Evolutionary conservation across 2,329 filamentous ascomycete genomes (phyloP).

Genomic region (Ceratocystis huliohia): DNA sequence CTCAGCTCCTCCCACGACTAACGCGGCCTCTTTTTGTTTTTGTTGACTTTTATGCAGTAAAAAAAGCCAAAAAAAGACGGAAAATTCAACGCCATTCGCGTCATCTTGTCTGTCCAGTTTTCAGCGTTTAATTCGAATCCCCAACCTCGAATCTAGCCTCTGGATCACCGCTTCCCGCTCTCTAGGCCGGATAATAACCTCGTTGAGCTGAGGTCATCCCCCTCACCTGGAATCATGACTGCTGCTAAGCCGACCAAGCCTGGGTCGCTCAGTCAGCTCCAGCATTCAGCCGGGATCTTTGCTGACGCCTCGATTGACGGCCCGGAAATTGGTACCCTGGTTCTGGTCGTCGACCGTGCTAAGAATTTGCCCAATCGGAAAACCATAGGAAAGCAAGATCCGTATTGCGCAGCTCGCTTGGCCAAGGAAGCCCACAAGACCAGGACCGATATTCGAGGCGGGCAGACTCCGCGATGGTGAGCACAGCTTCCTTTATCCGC

Average conservation of each 20-base stretch:
- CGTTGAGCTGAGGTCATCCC: background rate
- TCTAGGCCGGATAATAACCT: background rate
- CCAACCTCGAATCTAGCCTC: background rate
- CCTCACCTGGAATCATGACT: constrained; percentile 29
- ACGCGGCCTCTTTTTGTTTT: constrained; percentile 3
- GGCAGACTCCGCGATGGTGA: constrained; percentile 91
- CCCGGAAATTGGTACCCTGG: constrained; percentile 82
- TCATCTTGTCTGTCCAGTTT: background rate
- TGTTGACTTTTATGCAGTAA: constrained; percentile 3
- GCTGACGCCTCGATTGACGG: constrained; percentile 89
- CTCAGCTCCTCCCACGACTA: background rate
- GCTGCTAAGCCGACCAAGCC: constrained; percentile 38
- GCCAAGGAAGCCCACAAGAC: constrained; percentile 98
- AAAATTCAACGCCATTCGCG: background rate
- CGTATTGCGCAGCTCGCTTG: constrained; percentile 84
- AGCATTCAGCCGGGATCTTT: constrained; percentile 82
- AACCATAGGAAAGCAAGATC: constrained; percentile 96
- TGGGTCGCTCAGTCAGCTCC: constrained; percentile 45
- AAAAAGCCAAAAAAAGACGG: background rate
- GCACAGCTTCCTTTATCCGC: constrained; percentile 16
- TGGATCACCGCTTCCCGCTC: background rate
- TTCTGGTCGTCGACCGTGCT: constrained; percentile 81
- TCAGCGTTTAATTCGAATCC: background rate
- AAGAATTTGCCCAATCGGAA: constrained; percentile 96
- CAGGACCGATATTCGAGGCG: constrained; percentile 80